Evolutionary conservation across 108 stramenopile species (phyloP).

Genomic region (Mayamaea pseudoterrestris): DNA sequence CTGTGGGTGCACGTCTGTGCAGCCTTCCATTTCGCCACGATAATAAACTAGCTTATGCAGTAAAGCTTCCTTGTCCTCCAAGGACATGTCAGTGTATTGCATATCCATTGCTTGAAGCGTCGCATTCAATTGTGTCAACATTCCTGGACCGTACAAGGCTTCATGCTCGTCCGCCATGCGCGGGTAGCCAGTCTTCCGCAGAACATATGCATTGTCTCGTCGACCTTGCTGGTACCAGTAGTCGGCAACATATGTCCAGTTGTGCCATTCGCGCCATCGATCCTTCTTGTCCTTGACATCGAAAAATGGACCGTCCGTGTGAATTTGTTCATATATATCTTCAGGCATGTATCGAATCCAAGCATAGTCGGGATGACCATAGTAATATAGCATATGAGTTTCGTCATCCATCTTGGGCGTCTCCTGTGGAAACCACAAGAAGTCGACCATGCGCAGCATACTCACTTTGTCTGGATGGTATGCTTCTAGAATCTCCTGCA

Average conservation of each 20-base stretch:
- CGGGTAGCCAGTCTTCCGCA: conserved; percentile 44
- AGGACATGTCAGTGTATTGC: conserved; percentile 8
- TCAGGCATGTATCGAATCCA: conserved; percentile 46
- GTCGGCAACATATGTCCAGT: conserved; percentile 68
- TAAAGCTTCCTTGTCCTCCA: conserved; percentile 14
- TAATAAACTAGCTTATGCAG: conserved; percentile 20
- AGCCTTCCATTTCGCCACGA: conserved; percentile 23
- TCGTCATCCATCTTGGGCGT: conserved; percentile 48
- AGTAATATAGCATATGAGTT: conserved; percentile 34
- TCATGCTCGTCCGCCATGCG: conserved; percentile 75
- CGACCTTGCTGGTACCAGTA: conserved; percentile 38
- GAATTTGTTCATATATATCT: conserved; percentile 52
- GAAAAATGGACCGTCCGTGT: conserved; percentile 63
- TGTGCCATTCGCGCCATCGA: conserved; percentile 58
- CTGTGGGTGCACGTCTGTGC: conserved; percentile 23
- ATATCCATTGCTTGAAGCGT: conserved; percentile 16
- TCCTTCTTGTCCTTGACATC: conserved; percentile 36
- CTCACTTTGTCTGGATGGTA: conserved; percentile 79
- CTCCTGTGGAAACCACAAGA: conserved; percentile 74
- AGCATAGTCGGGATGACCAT: conserved; percentile 72
- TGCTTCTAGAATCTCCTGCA: conserved; percentile 74
- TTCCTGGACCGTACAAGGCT: conserved; percentile 60
- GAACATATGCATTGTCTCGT: conserved; percentile 40
- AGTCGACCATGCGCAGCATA: conserved; percentile 72
- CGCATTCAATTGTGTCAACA: conserved; percentile 26